A percentile compares a stretch with the other conserved stretches of the same genome.
Evolutionary conservation across 2,329 filamentous ascomycete genomes (phyloP).

Genomic region (Pochonia chlamydosporia): DNA sequence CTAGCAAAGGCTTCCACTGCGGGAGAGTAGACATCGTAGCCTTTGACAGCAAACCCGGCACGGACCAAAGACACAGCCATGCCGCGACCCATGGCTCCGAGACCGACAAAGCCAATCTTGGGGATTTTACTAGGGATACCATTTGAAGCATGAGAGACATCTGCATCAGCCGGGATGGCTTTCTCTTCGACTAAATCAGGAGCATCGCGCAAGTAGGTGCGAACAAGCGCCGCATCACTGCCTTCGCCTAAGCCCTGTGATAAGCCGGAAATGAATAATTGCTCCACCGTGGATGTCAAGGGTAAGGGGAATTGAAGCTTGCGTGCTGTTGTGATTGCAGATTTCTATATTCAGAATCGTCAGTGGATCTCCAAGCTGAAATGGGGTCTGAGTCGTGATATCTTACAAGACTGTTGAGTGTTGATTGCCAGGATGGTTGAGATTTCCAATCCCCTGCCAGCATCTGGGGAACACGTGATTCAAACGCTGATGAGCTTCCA

Average conservation of each 20-base stretch:
- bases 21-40: constrained; percentile 25
- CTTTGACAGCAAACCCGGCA: constrained; percentile 25
- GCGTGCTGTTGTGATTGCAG: constrained; percentile 22
- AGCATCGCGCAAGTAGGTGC: constrained; percentile 16
- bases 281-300: constrained; percentile 27
- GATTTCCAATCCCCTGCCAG: constrained; percentile 41
- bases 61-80: constrained; percentile 29
- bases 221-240: constrained; percentile 22
- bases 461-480: constrained; percentile 48
- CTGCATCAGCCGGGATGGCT: constrained; percentile 3
- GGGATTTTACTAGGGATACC: constrained; percentile 17
- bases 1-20: constrained; percentile 23
- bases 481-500: constrained; percentile 47
- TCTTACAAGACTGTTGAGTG: constrained; percentile 27
- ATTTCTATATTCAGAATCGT: neutral
- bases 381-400: no score
- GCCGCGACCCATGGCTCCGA: constrained; percentile 33
- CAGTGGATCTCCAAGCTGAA: constrained; percentile 2
- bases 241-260: constrained; percentile 21
- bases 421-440: constrained; percentile 28
- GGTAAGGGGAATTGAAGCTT: constrained; percentile 27
- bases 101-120: constrained; percentile 28
- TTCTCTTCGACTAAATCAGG: constrained; percentile 12
- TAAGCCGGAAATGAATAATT: constrained; percentile 21
- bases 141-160: constrained; percentile 13